Evolutionary conservation across 2,329 filamentous ascomycete species (phyloP).

Genomic region (Blastomyces silverae): DNA sequence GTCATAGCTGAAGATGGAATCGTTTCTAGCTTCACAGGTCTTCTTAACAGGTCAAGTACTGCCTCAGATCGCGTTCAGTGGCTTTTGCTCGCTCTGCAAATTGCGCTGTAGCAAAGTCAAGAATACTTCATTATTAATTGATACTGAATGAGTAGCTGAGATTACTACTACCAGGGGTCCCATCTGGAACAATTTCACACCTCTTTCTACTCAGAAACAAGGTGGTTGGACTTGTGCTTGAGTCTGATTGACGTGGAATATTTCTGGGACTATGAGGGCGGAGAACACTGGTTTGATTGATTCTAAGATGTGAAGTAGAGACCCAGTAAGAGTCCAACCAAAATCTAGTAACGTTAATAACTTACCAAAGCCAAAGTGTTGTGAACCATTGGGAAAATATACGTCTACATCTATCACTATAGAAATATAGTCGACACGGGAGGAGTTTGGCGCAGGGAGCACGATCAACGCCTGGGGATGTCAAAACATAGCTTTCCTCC

Average conservation of each 20-base stretch:
- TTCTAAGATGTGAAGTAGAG: constrained; percentile 14
- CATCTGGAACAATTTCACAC: constrained; percentile 26
- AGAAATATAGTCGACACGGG: no score
- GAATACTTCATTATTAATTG: not conserved
- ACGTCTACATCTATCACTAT: constrained; percentile 8
- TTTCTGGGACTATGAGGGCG: constrained; percentile 24
- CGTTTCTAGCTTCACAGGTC: not conserved
- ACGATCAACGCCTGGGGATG: constrained; percentile 22
- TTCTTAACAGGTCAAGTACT: constrained; percentile 2
- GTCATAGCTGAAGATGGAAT: no score
- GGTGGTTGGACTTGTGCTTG: constrained; percentile 25
- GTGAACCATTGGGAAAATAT: constrained; percentile 13
- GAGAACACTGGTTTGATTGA: constrained; percentile 22
- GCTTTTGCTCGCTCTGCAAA: constrained; percentile 24
- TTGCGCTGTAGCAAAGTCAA: constrained; percentile 19
- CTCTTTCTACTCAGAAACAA: constrained; percentile 25
- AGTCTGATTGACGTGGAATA: constrained; percentile 23
- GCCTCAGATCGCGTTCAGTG: constrained; percentile 19
- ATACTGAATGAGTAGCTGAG: constrained; percentile 7
- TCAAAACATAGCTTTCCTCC: constrained; percentile 25
- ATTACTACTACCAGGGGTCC: constrained; percentile 26
- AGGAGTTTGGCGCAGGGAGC: constrained; percentile 21
- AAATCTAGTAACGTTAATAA: not conserved
- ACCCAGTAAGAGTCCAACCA: not conserved
- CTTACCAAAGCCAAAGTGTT: constrained; percentile 6